Evolutionary conservation across 2,329 filamentous ascomycete genomes (phyloP).

Genomic region (Neonectria neomacrospora): DNA sequence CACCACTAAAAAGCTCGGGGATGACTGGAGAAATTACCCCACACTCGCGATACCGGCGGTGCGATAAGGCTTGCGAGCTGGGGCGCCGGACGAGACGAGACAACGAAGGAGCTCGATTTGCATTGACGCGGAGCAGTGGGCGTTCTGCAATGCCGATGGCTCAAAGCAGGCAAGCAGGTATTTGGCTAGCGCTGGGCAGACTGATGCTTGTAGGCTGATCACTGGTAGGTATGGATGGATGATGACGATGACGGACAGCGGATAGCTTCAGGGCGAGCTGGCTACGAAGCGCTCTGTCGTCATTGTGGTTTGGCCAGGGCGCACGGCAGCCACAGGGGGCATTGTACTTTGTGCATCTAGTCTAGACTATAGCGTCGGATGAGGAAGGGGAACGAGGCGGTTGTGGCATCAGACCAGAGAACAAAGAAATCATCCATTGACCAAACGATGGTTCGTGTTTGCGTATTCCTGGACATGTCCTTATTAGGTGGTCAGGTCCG

Average conservation of each 20-base stretch:
- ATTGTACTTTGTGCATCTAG: not conserved
- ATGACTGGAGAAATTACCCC: conserved; percentile 39
- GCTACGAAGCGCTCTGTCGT: not conserved
- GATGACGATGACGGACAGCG: not conserved
- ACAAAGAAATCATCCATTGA: not conserved
- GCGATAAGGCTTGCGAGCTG: conserved; percentile 31
- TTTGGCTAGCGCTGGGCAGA: not conserved
- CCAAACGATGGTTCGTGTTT: not conserved
- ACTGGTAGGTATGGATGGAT: not conserved
- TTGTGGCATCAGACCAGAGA: not conserved
- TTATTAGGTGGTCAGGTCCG: not conserved
- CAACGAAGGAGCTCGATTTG: conserved; percentile 1
- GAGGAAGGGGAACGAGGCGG: not conserved
- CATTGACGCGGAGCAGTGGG: not conserved
- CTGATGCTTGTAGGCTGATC: not conserved
- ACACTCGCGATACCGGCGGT: conserved; percentile 44
- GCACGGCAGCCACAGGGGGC: not conserved
- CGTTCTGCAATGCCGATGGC: not conserved
- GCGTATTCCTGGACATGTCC: not conserved
- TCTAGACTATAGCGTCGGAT: too few species aligned
- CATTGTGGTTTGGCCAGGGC: not conserved
- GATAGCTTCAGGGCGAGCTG: not conserved
- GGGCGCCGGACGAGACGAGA: conserved; percentile 21
- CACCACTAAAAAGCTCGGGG: conserved; percentile 31
- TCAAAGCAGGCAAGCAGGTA: not conserved